phyloP scores from a whole-genome alignment of 139 green algal genomes.

The Tetratostichococcus sp. region DNA sequence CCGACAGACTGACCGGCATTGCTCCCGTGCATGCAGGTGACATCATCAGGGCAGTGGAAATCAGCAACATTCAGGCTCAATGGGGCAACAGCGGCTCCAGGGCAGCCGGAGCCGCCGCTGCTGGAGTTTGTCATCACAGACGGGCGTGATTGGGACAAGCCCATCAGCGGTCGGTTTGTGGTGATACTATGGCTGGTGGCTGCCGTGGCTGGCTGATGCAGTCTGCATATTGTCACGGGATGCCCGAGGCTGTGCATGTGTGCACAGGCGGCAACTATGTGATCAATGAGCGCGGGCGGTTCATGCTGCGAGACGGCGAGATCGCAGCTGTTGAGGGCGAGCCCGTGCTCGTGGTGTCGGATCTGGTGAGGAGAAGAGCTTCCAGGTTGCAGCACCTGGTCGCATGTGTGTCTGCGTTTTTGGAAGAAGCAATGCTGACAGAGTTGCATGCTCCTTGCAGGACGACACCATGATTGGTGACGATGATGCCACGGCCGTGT shows the following conservation, averaged over 20 bases:
- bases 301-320: conserved; percentile 13
- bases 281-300: conserved; percentile 14
- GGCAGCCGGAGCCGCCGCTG: conserved; percentile 1
- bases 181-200: too few relatives aligned
- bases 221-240: too few relatives aligned
- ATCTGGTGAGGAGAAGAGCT: too few relatives aligned
- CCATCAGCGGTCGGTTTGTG: conserved; percentile 20
- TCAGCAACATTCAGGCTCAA: neutral
- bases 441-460: too few relatives aligned
- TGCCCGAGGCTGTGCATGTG: neutral
- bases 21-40: neutral
- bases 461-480: conserved; percentile 71
- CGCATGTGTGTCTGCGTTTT: too few relatives aligned
- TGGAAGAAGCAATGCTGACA: too few relatives aligned
- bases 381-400: too few relatives aligned
- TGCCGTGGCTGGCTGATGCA: too few relatives aligned
- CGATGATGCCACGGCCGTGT: conserved; percentile 52
- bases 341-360: conserved; percentile 27
- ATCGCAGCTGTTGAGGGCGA: conserved; percentile 1
- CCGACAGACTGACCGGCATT: too few relatives aligned
- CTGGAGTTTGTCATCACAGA: conserved; percentile 68
- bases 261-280: conserved; percentile 26
- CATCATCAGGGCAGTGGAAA: neutral
- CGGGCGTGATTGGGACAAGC: conserved; percentile 55
- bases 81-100: too few relatives aligned